Evolutionary conservation across 768 basidiomycete genomes (phyloP), one percentile per base, ranked within the genome.

Genomic region (Leccinum variicolor): DNA sequence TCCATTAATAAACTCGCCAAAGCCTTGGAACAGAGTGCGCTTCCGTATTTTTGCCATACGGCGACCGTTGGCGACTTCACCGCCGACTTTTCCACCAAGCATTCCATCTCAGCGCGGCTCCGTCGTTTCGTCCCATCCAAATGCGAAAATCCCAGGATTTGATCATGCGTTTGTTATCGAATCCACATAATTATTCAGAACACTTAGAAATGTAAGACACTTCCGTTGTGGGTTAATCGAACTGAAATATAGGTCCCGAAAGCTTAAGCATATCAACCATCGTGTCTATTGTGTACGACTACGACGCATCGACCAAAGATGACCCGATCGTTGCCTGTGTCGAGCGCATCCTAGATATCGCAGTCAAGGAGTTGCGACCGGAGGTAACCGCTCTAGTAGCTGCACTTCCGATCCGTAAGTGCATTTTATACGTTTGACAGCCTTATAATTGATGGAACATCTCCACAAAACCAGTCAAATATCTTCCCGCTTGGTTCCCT

Each of bases 121-220:
- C 56, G 6, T 59, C 64, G 21, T 77, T 72, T 54, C 64, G 61
- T 41, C 72, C 74, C 7, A 59, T 71, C 17, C 77, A 78, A 50
- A 56, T 65, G 25, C 61, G 66, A 33, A 76, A 73, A 55, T 61
- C 69, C 5, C 68, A 70, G 49, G 66, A 68, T 7, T 55, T 77
- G 26, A 62, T 79, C 8, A 58, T 54, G n/a, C 62, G 63, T 19
- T 49, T 79, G 26, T 31, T 68, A 19, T 50, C 33, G 1, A 58
- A 52, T 17, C 66, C 74, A 1, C 61, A 48, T 4, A 59, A 68
- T 11, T 65, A 68, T 53, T 15, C n/a, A 8, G 48, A 45, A n/a
- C 71, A 76, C 51, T 19, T 65, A 1, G 57, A 69, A 23, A 15
- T 36, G 66, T 68, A 39, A 58, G 68, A 2, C 28, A 10, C 15